Conservation (phyloP, 371 early-diverging fungal genomes). For the Chytridiales sp. region DNA sequence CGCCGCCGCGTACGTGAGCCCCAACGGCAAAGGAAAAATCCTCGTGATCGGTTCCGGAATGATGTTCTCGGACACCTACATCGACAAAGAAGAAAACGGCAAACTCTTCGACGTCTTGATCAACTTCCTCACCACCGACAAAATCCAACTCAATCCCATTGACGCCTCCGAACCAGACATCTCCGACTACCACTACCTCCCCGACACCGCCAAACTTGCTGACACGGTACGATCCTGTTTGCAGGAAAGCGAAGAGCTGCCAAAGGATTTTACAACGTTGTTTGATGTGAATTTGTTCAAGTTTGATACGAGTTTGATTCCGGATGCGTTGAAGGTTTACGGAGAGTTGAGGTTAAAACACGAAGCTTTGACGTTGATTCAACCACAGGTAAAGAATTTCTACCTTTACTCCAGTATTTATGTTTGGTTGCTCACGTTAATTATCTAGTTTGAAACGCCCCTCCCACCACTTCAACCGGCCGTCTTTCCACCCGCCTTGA, state of each 20-base stretch:
- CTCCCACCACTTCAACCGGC: conserved; percentile 58
- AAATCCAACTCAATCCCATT: conserved; percentile 48
- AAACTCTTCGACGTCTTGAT: conserved; percentile 53
- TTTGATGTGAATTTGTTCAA: conserved; percentile 51
- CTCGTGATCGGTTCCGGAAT: conserved; percentile 49
- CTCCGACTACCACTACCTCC: conserved; percentile 57
- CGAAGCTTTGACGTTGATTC: conserved; percentile 54
- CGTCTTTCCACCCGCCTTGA: conserved; percentile 52
- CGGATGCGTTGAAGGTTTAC: conserved; percentile 46
- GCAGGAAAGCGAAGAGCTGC: conserved; percentile 57
- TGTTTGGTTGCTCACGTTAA: background rate
- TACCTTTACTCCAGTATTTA: background rate
- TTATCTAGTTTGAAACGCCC: conserved; percentile 54
- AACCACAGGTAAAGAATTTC: conserved; percentile 45
- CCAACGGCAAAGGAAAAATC: conserved; percentile 46
- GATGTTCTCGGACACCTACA: conserved; percentile 56
- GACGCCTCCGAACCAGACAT: conserved; percentile 61
- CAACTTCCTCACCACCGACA: conserved; percentile 48
- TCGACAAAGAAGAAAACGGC: conserved; percentile 60
- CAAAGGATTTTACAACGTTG: conserved; percentile 52
- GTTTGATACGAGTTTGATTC: conserved; percentile 50
- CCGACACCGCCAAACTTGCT: conserved; percentile 47
- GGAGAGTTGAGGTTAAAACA: conserved; percentile 46
- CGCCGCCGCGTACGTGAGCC: conserved; percentile 44
- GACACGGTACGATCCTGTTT: conserved; percentile 48